Base-by-base conservation (phyloP, 805 yeast genomes). In the Candida cerambycidarum region DNA sequence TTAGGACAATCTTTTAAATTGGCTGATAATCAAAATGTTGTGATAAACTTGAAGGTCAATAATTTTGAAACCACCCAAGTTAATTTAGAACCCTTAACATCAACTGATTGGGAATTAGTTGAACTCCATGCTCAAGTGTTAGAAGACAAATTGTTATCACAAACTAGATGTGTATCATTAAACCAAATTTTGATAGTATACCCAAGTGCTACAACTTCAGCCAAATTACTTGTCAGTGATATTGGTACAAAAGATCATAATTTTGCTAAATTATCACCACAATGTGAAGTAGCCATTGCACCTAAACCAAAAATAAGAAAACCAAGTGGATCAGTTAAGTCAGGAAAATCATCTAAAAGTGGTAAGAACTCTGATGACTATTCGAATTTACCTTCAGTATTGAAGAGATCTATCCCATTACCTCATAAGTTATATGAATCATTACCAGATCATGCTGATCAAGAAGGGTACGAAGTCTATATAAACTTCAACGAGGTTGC, bases 41-140 rank as follows among this genome's bases (percentile, higher is more conserved):
- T 65, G 1, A 46, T 85, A 30, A 69, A 64, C 28, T 56, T 83
- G 40, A 73, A 76, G 42, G 67, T 78, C 11, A 68, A 76, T 29
- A 61, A 59, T 42, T 78, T 75, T n/a, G 71, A 63, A 31, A 79
- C 89, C 1, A 67, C 71, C 5, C 78, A 80, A 3, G 81, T 90
- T 2, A 81, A 78, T 54, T 72, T 92, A 33, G 96, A 87, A 54
- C 98, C 98, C 0, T 63, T 76, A 14, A 73, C 87, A 0, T 61
- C 82, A 1, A 74, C 83, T 4, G 99, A 92, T 57, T 92, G 97
- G 97, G 97, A 90, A 51, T 67, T 87, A 19, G 85, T 89, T 2
- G 96, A 90, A 56, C 62, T 85, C 2, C 86, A 92, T 60, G 92
- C 96, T 2, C 80, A 76, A 21, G 77, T 73, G 32, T 74, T 92